Base-by-base conservation (phyloP, 257 asterid species). In the Pogostemon cablin region DNA sequence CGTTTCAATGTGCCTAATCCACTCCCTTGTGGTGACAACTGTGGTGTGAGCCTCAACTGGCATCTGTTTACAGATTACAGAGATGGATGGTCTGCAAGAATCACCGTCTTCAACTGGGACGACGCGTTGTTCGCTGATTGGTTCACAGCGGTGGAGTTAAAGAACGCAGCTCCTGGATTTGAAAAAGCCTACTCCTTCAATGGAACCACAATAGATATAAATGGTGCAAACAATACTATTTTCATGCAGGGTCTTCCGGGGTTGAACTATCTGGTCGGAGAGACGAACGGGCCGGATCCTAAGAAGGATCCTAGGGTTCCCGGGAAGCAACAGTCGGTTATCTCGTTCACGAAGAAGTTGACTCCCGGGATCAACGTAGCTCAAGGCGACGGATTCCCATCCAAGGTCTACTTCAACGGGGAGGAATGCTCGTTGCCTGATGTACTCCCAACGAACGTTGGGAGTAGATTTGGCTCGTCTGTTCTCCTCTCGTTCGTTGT, bases 11-110 rank as follows among this genome's bases (percentile, higher is more conserved):
- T 89, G 9, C 77, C 99, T 0, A 87, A 82, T 72, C 96, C 98
- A 0, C 37, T 85, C 43, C 99, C 99, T 0, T 91, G 99, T 44
- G 68, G 91, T 0, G 98, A 93, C 53, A 89, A 88, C 69, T 93
- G 98, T 15, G 99, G 99, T 0, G 97, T 93, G 9, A 87, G 90
- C 80, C 55, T 93, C 62, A 91, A 93, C 78, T 93, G 99, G 99
- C 96, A 93, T 72, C 59, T 93, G 77, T 84, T 84, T 64, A 83
- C 97, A 4, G 98, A 93, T 62, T 89, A 78, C 73, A 74, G 90
- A 44, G 86, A 87, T 2, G 99, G 98, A 10, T 95, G 99, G 99
- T 83, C 99, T 0, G 98, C 98, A 0, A 81, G 98, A 76, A 62
- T 91, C 76, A 89, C 99, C 1, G 49, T 91, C 56, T 95, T 95